Percentiles rank a stretch among this genome's conserved stretches.
phyloP scores from a whole-genome alignment of 192 early-diverging fungal genomes.

The Linnemannia schmuckeri region DNA sequence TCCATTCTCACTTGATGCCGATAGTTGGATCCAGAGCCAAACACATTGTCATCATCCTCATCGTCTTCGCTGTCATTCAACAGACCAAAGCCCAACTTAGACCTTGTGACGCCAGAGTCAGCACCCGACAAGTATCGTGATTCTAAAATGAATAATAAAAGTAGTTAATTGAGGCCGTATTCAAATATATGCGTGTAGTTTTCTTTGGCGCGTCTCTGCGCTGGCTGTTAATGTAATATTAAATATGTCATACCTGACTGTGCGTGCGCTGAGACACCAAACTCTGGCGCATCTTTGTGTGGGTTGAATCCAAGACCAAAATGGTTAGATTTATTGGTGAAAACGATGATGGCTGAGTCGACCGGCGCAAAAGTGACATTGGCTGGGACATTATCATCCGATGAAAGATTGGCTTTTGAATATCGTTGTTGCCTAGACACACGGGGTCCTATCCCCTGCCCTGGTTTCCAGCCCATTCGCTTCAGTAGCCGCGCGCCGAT shows the following conservation, averaged over 20 bases:
- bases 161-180: neutral
- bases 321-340: constrained; percentile 65
- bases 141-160: neutral
- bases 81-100: constrained; percentile 73
- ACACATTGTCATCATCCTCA: constrained; percentile 57
- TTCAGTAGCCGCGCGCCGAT: constrained; percentile 74
- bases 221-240: neutral
- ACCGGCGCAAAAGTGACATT: constrained; percentile 75
- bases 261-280: constrained; percentile 34
- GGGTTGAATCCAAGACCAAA: constrained; percentile 83
- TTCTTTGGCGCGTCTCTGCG: neutral
- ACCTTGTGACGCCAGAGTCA: neutral
- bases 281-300: constrained; percentile 74
- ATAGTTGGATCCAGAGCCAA: constrained; percentile 35
- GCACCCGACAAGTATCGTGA: constrained; percentile 43
- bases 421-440: constrained; percentile 56
- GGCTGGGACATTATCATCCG: constrained; percentile 63
- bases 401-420: constrained; percentile 10
- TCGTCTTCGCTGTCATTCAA: constrained; percentile 81
- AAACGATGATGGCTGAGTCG: constrained; percentile 66
- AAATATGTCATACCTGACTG: constrained; percentile 23
- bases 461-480: constrained; percentile 91
- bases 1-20: neutral
- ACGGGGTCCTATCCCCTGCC: constrained; percentile 87
- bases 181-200: neutral